Evolutionary conservation across 139 green algal species (phyloP), one percentile per base, ranked within the genome.

Genomic region (Picochlorum sp.): DNA sequence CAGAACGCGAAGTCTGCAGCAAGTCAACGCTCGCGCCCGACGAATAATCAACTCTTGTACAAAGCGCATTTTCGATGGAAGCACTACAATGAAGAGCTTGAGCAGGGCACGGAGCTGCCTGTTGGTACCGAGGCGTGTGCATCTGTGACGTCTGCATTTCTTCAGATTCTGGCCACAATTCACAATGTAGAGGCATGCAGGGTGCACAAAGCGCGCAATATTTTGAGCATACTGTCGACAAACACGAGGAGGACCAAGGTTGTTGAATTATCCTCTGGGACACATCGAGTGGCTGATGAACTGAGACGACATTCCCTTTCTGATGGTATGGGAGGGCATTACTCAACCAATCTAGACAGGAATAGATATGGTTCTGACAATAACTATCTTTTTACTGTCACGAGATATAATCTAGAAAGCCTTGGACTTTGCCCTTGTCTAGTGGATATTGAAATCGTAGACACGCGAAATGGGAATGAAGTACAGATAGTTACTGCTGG

Each of bases 11-110:
- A 55, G 20, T 41, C 66, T n/a, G 40, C 56, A 2, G 69, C 58
- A 9, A 64, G 83, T n/a, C n/a, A n/a, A n/a, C n/a, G n/a, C 13
- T 79, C 79, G 0, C 61, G 87, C 25, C 89, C 88, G 0, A 95
- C 89, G 13, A 96, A 96, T 68, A 96, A 96, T 52, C 88, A 95
- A 63, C 68, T 96, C 6, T 72, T 95, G 86, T 95, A 95, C 79
- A 91, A 90, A 59, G 85, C 83, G 2, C 78, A 91, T 60, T 93
- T 96, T 30, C 70, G 85, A 3, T 96, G 89, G 89, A 41, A 77
- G 26, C 89, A 96, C 55, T 96, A 92, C 57, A 61, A 60, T 5
- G 71, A 76, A 67, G 67, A 80, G 26, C 54, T 84, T 6, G 40
- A 59, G 22, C 62, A 60, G n/a, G 44, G 55, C 14, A 53, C 50